Evolutionary conservation across 768 basidiomycete species (phyloP).

Genomic region (Daedalea quercina): DNA sequence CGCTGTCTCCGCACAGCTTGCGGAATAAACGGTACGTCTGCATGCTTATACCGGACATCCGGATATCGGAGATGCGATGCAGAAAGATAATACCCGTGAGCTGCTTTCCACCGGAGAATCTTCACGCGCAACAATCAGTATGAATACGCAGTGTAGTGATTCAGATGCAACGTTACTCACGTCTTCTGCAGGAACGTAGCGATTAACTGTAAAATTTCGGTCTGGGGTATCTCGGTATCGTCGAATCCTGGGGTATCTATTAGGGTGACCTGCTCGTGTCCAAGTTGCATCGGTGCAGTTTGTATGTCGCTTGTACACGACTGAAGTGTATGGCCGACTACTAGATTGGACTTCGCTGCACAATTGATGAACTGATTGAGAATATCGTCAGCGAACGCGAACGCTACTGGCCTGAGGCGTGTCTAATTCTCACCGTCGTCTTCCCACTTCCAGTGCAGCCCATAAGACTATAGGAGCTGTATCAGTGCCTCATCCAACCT

Average conservation of each 20-base stretch:
- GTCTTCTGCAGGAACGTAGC: neutral
- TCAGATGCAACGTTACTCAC: neutral
- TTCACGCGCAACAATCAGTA: neutral
- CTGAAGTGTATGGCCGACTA: neutral
- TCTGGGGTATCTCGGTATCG: conserved; percentile 11
- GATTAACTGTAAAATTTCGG: conserved; percentile 12
- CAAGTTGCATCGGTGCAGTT: neutral
- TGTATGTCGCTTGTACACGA: conserved; percentile 6
- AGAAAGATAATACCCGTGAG: conserved; percentile 28
- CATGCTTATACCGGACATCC: conserved; percentile 24
- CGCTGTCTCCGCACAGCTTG: conserved; percentile 26
- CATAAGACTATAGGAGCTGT: neutral
- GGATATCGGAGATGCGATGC: conserved; percentile 29
- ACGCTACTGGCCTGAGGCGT: neutral
- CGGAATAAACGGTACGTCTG: conserved; percentile 28
- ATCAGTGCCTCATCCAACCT: neutral
- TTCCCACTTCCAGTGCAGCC: conserved; percentile 1
- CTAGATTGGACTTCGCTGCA: conserved; percentile 2
- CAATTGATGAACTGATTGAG: conserved; percentile 8
- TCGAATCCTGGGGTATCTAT: conserved; percentile 13
- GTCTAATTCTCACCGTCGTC: neutral
- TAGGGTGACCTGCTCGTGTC: neutral
- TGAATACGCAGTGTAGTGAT: neutral
- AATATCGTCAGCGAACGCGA: neutral
- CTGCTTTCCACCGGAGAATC: conserved; percentile 1